Evolutionary conservation across 2,329 filamentous ascomycete genomes (phyloP).

Genomic region (Ophiostoma tasmaniense): DNA sequence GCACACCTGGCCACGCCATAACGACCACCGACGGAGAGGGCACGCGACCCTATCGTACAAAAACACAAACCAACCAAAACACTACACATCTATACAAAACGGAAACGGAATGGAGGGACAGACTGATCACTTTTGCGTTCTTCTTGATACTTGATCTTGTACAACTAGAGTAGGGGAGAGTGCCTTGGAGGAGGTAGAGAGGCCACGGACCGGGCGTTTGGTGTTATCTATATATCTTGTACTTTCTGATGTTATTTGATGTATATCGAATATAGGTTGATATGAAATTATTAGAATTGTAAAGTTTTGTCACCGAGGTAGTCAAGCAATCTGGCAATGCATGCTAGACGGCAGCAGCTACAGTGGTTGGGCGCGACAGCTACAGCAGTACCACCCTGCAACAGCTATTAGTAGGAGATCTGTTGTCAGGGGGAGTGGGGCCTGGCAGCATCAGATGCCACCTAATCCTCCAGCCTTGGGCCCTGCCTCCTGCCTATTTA

Average conservation of each 20-base stretch:
- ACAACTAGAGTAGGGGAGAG: slow-evolving; percentile 16
- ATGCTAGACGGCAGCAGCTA: not conserved
- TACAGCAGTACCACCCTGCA: not conserved
- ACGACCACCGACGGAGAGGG: slow-evolving; percentile 12
- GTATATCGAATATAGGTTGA: not conserved
- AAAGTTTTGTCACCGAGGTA: no score
- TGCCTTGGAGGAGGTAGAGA: slow-evolving; percentile 19
- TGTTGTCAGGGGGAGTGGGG: slow-evolving; percentile 6
- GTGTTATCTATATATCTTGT: slow-evolving; percentile 9
- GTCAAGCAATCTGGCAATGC: no score
- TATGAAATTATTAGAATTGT: not conserved
- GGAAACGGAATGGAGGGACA: slow-evolving; percentile 8
- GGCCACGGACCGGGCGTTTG: slow-evolving; percentile 19
- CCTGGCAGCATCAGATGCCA: not conserved
- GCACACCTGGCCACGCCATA: slow-evolving; percentile 8
- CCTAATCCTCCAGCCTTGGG: not conserved
- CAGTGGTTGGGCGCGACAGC: not conserved
- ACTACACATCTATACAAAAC: slow-evolving; percentile 3
- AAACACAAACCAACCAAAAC: not conserved
- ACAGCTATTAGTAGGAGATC: not conserved
- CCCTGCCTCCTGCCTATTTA: not conserved
- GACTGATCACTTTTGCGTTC: slow-evolving; percentile 6
- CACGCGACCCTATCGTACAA: not conserved
- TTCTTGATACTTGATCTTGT: slow-evolving; percentile 14
- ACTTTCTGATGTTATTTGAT: not conserved